Evolutionary conservation across 345 rosid species (phyloP).

Genomic region (Eutrema yunnanense): DNA sequence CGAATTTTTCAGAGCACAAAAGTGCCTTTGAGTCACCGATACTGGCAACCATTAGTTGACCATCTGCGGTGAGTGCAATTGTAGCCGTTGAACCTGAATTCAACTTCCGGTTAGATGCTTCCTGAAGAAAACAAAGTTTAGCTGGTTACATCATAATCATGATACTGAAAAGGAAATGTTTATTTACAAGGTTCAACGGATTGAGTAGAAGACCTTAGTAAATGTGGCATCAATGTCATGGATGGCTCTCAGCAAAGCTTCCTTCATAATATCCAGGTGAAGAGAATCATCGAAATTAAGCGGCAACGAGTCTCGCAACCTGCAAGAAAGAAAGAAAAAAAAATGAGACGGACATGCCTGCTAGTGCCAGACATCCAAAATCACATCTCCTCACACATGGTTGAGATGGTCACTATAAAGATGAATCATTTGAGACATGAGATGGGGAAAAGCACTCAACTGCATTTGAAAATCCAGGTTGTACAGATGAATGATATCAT

Average conservation of each 20-base stretch:
- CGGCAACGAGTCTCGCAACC: constrained; percentile 51
- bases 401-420: not conserved
- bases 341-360: not conserved
- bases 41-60: constrained; percentile 75
- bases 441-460: not conserved
- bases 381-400: not conserved
- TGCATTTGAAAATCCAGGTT: constrained; percentile 53
- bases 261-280: constrained; percentile 73
- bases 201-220: constrained; percentile 42
- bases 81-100: constrained; percentile 85
- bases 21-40: constrained; percentile 94
- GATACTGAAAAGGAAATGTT: not conserved
- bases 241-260: constrained; percentile 81
- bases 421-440: too few species aligned
- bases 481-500: constrained; percentile 38
- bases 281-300: constrained; percentile 51
- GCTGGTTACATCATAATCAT: not conserved
- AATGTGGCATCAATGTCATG: constrained; percentile 82
- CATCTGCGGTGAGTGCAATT: constrained; percentile 68
- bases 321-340: constrained; percentile 19
- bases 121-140: constrained; percentile 23
- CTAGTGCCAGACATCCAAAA: not conserved
- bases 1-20: constrained; percentile 79
- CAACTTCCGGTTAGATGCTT: constrained; percentile 58
- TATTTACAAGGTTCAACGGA: not conserved